phyloP scores from a whole-genome alignment of 2,329 filamentous ascomycete species.

The Colletotrichum sp. region DNA sequence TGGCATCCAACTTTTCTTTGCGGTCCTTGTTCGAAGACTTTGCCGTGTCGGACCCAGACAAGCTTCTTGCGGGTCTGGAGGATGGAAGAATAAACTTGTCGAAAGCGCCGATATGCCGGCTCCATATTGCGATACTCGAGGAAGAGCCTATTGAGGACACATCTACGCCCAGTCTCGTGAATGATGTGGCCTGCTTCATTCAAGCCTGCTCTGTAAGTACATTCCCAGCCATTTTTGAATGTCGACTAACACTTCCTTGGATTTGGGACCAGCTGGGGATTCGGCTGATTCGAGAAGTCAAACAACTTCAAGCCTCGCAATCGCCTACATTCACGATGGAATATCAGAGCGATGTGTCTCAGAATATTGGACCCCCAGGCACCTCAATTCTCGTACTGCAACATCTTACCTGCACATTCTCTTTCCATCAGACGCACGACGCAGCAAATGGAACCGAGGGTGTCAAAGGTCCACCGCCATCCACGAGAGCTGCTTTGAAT shows the following conservation, averaged over 20 bases:
- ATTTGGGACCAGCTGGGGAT: conserved; percentile 17
- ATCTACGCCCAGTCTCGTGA: background rate
- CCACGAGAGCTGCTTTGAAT: background rate
- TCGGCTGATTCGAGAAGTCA: background rate
- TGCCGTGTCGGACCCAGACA: background rate
- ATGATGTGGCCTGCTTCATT: background rate
- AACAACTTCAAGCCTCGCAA: background rate
- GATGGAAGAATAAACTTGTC: background rate
- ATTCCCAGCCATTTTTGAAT: background rate
- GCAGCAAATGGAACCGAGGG: background rate
- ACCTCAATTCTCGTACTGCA: conserved; percentile 30
- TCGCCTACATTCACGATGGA: conserved; percentile 37
- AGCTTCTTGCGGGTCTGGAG: background rate
- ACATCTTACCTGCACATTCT: conserved; percentile 6
- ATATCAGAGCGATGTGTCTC: conserved; percentile 37
- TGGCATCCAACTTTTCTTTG: background rate
- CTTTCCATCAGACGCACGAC: background rate
- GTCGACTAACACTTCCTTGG: background rate
- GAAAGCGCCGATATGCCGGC: background rate
- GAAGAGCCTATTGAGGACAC: background rate
- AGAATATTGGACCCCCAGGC: conserved; percentile 29
- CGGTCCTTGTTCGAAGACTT: background rate
- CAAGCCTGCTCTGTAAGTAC: background rate
- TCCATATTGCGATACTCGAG: background rate
- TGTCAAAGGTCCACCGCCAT: background rate